These are phyloP conservation scores for Furculomyces boomerangus DNA, from an alignment of 371 early-diverging fungal species.

Conservation along the genomic window DNA sequence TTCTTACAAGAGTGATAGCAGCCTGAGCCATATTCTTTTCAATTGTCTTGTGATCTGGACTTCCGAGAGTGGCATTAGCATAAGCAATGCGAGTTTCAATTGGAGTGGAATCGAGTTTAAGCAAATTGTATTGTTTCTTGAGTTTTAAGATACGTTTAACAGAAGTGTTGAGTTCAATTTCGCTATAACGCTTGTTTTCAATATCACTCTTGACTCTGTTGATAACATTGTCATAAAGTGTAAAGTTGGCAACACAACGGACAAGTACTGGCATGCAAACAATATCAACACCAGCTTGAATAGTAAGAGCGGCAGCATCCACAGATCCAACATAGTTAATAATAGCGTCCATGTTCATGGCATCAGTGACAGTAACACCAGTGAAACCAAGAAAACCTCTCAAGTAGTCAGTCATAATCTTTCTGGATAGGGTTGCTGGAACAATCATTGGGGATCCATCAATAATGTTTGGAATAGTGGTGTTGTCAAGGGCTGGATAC, in stretches of 20 bases:
- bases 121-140: background rate
- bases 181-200: background rate
- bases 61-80: background rate
- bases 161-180: background rate
- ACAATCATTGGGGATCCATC: conserved; percentile 3
- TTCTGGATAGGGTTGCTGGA: conserved; percentile 22
- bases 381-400: conserved; percentile 18
- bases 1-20: conserved; percentile 1
- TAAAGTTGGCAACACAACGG: background rate
- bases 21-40: background rate
- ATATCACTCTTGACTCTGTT: background rate
- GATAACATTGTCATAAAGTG: background rate
- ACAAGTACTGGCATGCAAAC: conserved; percentile 16
- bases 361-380: conserved; percentile 30
- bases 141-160: background rate
- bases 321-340: conserved; percentile 24
- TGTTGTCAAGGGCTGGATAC: conserved; percentile 17
- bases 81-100: background rate
- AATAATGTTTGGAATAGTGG: conserved; percentile 4
- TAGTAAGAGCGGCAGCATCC: conserved; percentile 20
- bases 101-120: background rate
- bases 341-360: conserved; percentile 32
- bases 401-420: conserved; percentile 21
- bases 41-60: background rate
- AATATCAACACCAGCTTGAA: conserved; percentile 30